These are phyloP conservation scores for Sarcomyxa edulis DNA, from an alignment of 768 basidiomycete species.

Conservation along the genomic window DNA sequence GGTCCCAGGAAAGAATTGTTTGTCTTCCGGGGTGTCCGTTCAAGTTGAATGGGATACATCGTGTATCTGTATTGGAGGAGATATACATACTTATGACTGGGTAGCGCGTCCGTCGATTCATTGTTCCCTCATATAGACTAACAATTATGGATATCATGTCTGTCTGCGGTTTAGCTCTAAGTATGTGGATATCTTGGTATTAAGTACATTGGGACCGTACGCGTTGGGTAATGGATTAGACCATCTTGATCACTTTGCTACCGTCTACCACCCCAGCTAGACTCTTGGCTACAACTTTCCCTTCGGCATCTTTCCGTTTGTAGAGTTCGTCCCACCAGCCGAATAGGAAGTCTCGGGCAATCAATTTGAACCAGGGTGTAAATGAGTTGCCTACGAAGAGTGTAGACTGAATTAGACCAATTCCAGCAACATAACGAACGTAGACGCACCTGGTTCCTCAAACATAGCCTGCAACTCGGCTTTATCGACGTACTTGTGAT, in stretches of 20 bases:
- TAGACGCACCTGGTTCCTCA: slow-evolving; percentile 58
- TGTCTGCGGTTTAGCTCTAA: neutral
- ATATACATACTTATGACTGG: too few relatives aligned
- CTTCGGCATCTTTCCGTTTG: slow-evolving; percentile 48
- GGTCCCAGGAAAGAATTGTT: slow-evolving; percentile 53
- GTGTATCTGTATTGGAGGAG: too few relatives aligned
- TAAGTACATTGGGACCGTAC: neutral
- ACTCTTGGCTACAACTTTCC: slow-evolving; percentile 59
- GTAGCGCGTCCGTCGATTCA: too few relatives aligned
- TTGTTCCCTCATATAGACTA: slow-evolving; percentile 1
- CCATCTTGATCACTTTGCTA: slow-evolving; percentile 68
- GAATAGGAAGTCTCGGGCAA: slow-evolving; percentile 93
- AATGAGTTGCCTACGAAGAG: slow-evolving; percentile 66
- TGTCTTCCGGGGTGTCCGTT: slow-evolving; percentile 56
- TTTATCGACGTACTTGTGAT: slow-evolving; percentile 87
- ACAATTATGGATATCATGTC: slow-evolving; percentile 4
- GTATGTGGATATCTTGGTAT: slow-evolving; percentile 1
- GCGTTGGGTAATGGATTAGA: slow-evolving; percentile 4
- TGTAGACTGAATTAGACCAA: slow-evolving; percentile 1
- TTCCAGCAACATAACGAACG: slow-evolving; percentile 1
- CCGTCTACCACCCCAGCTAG: slow-evolving; percentile 65
- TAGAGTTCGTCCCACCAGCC: slow-evolving; percentile 97
- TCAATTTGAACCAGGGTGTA: slow-evolving; percentile 99
- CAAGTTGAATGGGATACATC: slow-evolving; percentile 3
- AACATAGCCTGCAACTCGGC: slow-evolving; percentile 91